Base-by-base conservation (phyloP, 2,329 filamentous ascomycete species). In the Colletotrichum sp. region DNA sequence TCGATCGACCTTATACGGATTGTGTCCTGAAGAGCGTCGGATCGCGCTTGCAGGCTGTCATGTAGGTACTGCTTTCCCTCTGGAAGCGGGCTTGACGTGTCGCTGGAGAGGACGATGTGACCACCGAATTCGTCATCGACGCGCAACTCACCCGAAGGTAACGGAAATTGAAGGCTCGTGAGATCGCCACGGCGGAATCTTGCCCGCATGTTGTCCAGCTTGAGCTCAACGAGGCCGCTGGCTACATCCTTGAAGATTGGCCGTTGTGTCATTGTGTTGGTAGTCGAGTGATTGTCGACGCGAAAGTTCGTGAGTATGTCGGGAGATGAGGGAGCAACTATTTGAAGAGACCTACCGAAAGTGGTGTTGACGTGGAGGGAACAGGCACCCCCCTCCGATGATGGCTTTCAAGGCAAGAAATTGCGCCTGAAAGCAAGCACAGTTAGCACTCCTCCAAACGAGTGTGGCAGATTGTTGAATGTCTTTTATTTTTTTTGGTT, bases 191-290 rank as follows among this genome's bases (percentile, higher is more conserved):
- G 30, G 16, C 43, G 18, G n/a, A 43, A 38, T 36, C 71, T 62
- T 13, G 64, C 71, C 18, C 65, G 55, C 36, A 68, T 69, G 16
- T 75, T 76, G 43, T 63, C 61, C n/a, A 71, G 78, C 78, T 80
- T 79, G 28, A 73, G 64, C 24, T 73, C 36, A 36, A 73, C 28
- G 28, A 69, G 56, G 18, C 18, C n/a, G 30, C 34, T 30, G 24
- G 21, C 56, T 32, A 73, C n/a, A 7, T 66, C 48, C 13, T 55
- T 30, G 18, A 65, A 38, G 16, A 21, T 30, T 36, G 28, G 48
- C 18, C n/a, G 30, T 30, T 26, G 34, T 26, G 21, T 13, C 48
- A 38, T 71, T 7, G 55, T 7, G 26, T 24, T 30, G 66, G 52
- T 9, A 7, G 32, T 32, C 14, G 52, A 66, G 63, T 32, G 28